Base-by-base conservation (phyloP, 2,329 filamentous ascomycete genomes). In the Penicillium sp. region DNA sequence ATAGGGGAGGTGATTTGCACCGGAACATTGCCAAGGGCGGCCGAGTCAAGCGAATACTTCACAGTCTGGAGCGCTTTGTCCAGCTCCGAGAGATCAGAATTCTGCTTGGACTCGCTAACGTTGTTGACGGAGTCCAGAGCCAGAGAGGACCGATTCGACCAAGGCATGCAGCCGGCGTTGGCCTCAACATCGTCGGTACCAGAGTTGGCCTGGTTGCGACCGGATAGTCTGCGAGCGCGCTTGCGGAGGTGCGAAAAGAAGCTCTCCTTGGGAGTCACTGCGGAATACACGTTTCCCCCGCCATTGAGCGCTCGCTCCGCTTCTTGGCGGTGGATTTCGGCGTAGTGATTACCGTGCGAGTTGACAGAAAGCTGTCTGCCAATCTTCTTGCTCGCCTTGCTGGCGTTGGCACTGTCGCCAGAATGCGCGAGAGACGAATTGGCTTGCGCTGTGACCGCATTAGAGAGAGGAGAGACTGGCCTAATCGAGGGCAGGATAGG, bases 211-310 rank as follows among this genome's bases (percentile, higher is more conserved):
- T 91, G 87, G 64, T 95, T 89, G 50, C 91, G 84, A 40, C 93
- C 93, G 22, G 93, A 98, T 53, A 98, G 84, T 58, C 93, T 81
- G 59, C 93, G 82, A 26, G 93, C 93, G 45, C 91, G 84, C 71
- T 98, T 98, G 49, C 93, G 82, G 7, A 98, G 78, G 67, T 98
- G 93, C 0, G 93, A 97, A 72, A 98, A 98, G 75, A 98, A 98
- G 69, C 93, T 88, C 69, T 98, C 93, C 65, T 94, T 88, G 6
- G 88, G 93, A 15, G 80, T 82, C n/a, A n/a, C n/a, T n/a, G n/a
- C n/a, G n/a, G n/a, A n/a, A n/a, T n/a, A n/a, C n/a, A n/a, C n/a
- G 21, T 90, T 75, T 21, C 84, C 85, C 32, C 78, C 80, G 61
- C 90, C 93, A 64, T 88, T 96, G 41, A 97, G 77, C 33, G 88